A percentile compares a stretch with the other conserved stretches of the same genome.
Conservation (phyloP, 2,329 filamentous ascomycete species). For the Colletotrichum sp. region DNA sequence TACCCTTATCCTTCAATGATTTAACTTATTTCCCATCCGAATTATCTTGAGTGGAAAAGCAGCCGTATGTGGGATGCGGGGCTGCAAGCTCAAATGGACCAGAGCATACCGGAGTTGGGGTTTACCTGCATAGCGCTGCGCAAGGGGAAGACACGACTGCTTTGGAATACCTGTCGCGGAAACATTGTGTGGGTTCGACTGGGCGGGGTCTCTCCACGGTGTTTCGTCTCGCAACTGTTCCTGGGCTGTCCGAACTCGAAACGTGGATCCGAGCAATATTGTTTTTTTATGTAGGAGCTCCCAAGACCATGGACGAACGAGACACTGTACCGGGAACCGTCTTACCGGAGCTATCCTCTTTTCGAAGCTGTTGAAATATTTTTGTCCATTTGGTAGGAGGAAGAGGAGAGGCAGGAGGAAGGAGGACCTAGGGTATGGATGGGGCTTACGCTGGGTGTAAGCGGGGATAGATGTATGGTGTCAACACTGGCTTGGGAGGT, state of each 20-base stretch:
- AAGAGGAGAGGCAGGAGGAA: not conserved
- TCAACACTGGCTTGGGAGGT: not conserved
- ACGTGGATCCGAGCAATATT: slow-evolving; percentile 15
- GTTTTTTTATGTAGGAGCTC: slow-evolving; percentile 4
- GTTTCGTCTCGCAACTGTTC: slow-evolving; percentile 17
- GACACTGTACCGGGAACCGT: not conserved
- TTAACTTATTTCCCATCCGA: slow-evolving; percentile 4
- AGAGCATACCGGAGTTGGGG: slow-evolving; percentile 20
- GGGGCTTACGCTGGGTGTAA: slow-evolving; percentile 18
- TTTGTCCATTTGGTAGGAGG: not conserved
- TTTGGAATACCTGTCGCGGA: slow-evolving; percentile 17
- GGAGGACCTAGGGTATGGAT: not conserved
- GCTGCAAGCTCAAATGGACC: slow-evolving; percentile 5
- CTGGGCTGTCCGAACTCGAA: slow-evolving; percentile 13
- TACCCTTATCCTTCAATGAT: slow-evolving; percentile 4
- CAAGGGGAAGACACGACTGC: slow-evolving; percentile 9
- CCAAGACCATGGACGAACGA: not conserved
- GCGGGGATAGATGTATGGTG: not conserved
- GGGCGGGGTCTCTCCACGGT: slow-evolving; percentile 11
- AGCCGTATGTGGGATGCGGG: not conserved
- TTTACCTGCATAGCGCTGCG: slow-evolving; percentile 22
- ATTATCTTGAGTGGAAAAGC: not conserved
- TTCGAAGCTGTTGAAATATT: not conserved
- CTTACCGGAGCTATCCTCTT: not conserved
- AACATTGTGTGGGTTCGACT: slow-evolving; percentile 12